Percentiles rank a stretch among this genome's conserved stretches.
Evolutionary conservation across 2,329 filamentous ascomycete genomes (phyloP).

Genomic region (Furcasterigmium sp.): DNA sequence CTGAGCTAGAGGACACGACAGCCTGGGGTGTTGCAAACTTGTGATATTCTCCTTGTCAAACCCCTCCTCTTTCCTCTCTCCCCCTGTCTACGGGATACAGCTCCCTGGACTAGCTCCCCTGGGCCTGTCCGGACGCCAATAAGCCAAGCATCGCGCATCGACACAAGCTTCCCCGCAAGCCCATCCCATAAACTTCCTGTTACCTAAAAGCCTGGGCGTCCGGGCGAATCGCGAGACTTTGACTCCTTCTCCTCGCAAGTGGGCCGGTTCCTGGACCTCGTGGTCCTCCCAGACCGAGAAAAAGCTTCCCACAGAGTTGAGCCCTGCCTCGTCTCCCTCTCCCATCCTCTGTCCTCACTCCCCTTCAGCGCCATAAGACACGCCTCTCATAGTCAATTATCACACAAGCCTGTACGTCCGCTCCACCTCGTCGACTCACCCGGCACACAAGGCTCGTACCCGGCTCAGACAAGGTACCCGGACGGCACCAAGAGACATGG

Average conservation of each 20-base stretch:
- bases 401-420: background rate
- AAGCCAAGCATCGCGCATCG: background rate
- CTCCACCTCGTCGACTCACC: background rate
- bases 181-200: conserved; percentile 27
- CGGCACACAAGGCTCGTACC: background rate
- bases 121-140: background rate
- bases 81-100: no score
- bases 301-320: background rate
- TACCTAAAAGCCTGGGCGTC: conserved; percentile 36
- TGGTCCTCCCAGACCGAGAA: background rate
- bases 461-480: background rate
- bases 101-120: no score
- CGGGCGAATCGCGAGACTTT: conserved; percentile 5
- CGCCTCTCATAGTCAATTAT: background rate
- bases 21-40: no score
- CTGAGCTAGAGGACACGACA: no score
- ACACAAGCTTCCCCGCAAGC: conserved; percentile 32
- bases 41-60: no score
- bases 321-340: background rate
- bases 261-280: conserved; percentile 4
- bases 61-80: no score
- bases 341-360: background rate
- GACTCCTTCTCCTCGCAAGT: conserved; percentile 11
- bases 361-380: background rate
- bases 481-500: background rate